A percentile compares a stretch with the other conserved stretches of the same genome.
phyloP scores from a whole-genome alignment of 306 rosid genomes.

The Parietaria judaica region DNA sequence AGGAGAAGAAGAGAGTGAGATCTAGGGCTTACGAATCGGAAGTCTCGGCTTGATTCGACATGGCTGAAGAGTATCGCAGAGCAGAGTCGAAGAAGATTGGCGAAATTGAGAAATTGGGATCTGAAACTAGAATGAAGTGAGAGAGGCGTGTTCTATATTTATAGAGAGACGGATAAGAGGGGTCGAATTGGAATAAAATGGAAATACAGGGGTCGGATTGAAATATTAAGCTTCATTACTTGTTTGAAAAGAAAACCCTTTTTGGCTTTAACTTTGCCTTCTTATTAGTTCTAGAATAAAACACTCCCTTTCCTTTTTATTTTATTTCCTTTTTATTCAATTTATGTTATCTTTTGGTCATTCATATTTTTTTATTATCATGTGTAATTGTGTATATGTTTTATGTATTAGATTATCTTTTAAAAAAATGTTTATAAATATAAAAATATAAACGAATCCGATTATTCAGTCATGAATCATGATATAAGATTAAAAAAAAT shows the following conservation, averaged over 20 bases:
- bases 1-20: conserved; percentile 9
- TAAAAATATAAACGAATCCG: too few species aligned
- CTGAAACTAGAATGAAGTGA: not conserved
- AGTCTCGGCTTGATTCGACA: conserved; percentile 71
- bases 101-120: conserved; percentile 13
- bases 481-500: too few species aligned
- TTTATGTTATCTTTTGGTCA: not conserved
- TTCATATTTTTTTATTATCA: not conserved
- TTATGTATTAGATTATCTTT: too few species aligned
- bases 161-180: conserved; percentile 13
- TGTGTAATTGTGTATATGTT: not conserved
- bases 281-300: conserved; percentile 19
- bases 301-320: too few species aligned
- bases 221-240: conserved; percentile 4
- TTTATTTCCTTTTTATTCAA: not conserved
- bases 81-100: not conserved
- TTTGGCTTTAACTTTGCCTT: conserved; percentile 9
- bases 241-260: conserved; percentile 30
- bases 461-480: too few species aligned
- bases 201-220: not conserved
- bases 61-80: conserved; percentile 13
- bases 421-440: too few species aligned
- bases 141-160: conserved; percentile 27
- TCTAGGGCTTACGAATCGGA: conserved; percentile 61
- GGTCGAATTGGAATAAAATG: not conserved